Conservation (phyloP, 768 basidiomycete genomes). For the Trametes cingulata region DNA sequence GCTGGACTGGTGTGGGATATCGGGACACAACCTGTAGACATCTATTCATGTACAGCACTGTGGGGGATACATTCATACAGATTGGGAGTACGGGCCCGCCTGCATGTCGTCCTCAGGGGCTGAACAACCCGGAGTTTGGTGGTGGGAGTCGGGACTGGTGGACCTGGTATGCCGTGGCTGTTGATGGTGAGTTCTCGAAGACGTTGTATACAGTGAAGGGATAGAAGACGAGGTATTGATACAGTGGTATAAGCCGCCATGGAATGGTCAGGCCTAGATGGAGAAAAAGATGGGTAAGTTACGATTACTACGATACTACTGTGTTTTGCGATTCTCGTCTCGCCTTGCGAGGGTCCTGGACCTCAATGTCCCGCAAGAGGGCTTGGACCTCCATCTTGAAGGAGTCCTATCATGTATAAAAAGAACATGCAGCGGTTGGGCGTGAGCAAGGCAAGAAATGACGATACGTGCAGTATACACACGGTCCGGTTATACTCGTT, state of each 20-base stretch:
- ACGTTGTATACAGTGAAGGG: no score
- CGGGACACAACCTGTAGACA: not conserved
- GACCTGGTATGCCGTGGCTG: no score
- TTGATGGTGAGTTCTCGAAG: no score
- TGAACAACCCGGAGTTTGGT: no score
- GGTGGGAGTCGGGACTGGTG: no score
- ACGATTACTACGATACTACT: not conserved
- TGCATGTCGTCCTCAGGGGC: no score
- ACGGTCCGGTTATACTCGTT: slow-evolving; percentile 45
- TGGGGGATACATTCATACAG: not conserved
- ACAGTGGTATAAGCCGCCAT: not conserved
- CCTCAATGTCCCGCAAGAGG: slow-evolving; percentile 11
- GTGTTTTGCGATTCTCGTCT: not conserved
- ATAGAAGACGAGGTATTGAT: not conserved
- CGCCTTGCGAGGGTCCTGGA: slow-evolving; percentile 21
- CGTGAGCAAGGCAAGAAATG: not conserved
- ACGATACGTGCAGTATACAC: slow-evolving; percentile 18
- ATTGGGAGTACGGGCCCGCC: no score
- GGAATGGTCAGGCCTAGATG: not conserved
- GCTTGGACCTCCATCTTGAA: slow-evolving; percentile 13
- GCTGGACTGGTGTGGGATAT: no score
- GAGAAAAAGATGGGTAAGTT: not conserved
- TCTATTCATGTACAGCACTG: not conserved
- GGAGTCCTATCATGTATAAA: not conserved
- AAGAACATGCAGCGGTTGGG: not conserved